Percentiles rank a stretch among this genome's conserved stretches.
Evolutionary conservation across 176 grass and related monocot species (phyloP).

Genomic region (Triticum aestivum): DNA sequence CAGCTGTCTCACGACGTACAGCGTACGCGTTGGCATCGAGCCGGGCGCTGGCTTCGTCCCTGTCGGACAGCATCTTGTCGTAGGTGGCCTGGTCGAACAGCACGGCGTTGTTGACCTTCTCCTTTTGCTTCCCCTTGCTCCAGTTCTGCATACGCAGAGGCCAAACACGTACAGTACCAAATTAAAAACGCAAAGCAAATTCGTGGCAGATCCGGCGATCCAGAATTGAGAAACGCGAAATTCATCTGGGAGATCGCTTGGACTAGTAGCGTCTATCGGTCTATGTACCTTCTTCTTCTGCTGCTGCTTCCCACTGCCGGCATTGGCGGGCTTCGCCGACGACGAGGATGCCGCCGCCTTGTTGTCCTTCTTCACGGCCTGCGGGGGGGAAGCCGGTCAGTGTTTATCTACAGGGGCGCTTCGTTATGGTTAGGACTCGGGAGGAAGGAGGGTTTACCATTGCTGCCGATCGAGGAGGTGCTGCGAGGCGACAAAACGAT

Average conservation of each 20-base stretch:
- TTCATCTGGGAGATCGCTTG: neutral
- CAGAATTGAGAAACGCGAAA: neutral
- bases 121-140: slow-evolving; percentile 70
- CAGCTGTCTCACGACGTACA: too few species aligned
- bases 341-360: neutral
- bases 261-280: neutral
- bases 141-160: slow-evolving; percentile 37
- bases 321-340: neutral
- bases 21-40: too few species aligned
- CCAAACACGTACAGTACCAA: neutral
- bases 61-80: slow-evolving; percentile 37
- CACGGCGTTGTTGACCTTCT: slow-evolving; percentile 59
- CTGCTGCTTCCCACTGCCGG: neutral
- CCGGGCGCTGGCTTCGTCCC: too few species aligned
- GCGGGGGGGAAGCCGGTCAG: neutral
- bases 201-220: neutral
- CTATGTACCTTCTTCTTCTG: neutral
- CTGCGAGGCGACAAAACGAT: neutral
- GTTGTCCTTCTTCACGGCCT: neutral
- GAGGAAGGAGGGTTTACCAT: neutral
- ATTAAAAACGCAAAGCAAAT: neutral
- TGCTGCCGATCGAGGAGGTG: neutral
- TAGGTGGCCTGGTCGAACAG: slow-evolving; percentile 54
- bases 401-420: neutral
- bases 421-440: neutral